phyloP scores from a whole-genome alignment of 1,284 basidiomycete genomes.

The Waitea zeae region DNA sequence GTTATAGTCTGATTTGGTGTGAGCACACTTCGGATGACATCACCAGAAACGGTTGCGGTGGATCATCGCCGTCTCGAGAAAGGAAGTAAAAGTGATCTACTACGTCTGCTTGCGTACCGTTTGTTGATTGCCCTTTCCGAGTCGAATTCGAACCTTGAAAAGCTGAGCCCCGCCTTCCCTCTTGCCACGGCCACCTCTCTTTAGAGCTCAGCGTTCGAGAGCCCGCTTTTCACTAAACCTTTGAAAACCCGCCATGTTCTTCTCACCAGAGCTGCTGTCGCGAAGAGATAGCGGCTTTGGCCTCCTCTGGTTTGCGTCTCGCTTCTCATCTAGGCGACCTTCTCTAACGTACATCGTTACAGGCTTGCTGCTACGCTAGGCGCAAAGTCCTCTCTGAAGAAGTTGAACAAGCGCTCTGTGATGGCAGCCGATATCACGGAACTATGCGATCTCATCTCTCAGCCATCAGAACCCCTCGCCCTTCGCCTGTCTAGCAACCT shows the following conservation, averaged over 20 bases:
- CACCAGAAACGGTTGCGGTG: no score
- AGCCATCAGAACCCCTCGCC: slow-evolving; percentile 73
- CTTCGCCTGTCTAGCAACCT: slow-evolving; percentile 72
- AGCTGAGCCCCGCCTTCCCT: no score
- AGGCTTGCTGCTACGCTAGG: slow-evolving; percentile 85
- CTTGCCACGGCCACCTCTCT: no score
- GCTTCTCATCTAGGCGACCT: neutral
- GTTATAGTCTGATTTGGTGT: no score
- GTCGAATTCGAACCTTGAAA: no score
- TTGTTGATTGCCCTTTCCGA: no score
- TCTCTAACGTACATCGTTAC: neutral
- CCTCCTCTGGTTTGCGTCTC: slow-evolving; percentile 41
- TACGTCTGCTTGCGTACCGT: no score
- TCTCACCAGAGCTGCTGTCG: slow-evolving; percentile 52
- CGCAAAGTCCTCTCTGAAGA: slow-evolving; percentile 59
- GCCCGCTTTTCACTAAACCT: no score
- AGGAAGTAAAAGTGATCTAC: no score
- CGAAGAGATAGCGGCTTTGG: slow-evolving; percentile 68
- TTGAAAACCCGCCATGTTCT: slow-evolving; percentile 72
- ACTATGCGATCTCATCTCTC: slow-evolving; percentile 62
- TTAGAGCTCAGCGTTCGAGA: no score
- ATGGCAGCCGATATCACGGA: slow-evolving; percentile 64
- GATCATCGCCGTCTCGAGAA: no score
- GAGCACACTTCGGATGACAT: no score
- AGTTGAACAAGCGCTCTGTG: slow-evolving; percentile 64